phyloP scores from a whole-genome alignment of 2,329 filamentous ascomycete species.

The Blumeria hordei region DNA sequence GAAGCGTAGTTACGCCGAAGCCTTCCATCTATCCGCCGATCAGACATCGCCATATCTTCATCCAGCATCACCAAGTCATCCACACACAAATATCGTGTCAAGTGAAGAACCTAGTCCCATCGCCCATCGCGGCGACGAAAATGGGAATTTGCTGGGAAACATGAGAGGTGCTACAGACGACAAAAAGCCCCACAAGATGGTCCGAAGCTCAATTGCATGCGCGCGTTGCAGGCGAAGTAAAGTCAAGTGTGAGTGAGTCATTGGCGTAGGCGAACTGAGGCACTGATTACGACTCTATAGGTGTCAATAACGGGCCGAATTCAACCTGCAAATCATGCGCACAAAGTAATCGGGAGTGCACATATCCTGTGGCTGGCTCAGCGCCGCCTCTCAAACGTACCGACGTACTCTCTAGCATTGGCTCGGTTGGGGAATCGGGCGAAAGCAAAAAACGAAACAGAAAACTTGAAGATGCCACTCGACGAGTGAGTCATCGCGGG shows the following conservation, averaged over 20 bases:
- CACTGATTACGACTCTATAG: conserved; percentile 6
- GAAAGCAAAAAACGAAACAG: conserved; percentile 22
- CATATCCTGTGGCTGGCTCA: conserved; percentile 33
- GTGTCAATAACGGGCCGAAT: conserved; percentile 40
- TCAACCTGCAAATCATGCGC: conserved; percentile 54
- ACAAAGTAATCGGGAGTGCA: conserved; percentile 45
- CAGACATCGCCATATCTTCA: conserved; percentile 9
- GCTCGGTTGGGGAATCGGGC: conserved; percentile 13
- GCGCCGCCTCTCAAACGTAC: conserved; percentile 12
- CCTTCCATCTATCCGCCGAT: conserved; percentile 6
- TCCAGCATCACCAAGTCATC: conserved; percentile 12
- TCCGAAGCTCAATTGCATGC: conserved; percentile 64
- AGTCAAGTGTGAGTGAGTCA: conserved; percentile 45
- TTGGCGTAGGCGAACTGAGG: background rate
- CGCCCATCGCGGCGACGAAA: conserved; percentile 8
- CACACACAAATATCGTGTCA: conserved; percentile 9
- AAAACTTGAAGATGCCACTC: conserved; percentile 17
- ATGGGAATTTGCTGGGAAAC: conserved; percentile 7
- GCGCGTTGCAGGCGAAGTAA: conserved; percentile 54
- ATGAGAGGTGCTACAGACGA: conserved; percentile 18
- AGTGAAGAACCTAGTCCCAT: conserved; percentile 8
- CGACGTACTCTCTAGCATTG: conserved; percentile 11
- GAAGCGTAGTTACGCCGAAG: conserved; percentile 15
- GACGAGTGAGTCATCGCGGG: conserved; percentile 15
- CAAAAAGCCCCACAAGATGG: conserved; percentile 23